phyloP scores from a whole-genome alignment of 2,329 filamentous ascomycete genomes.

The Chalaropsis ovoidea region DNA sequence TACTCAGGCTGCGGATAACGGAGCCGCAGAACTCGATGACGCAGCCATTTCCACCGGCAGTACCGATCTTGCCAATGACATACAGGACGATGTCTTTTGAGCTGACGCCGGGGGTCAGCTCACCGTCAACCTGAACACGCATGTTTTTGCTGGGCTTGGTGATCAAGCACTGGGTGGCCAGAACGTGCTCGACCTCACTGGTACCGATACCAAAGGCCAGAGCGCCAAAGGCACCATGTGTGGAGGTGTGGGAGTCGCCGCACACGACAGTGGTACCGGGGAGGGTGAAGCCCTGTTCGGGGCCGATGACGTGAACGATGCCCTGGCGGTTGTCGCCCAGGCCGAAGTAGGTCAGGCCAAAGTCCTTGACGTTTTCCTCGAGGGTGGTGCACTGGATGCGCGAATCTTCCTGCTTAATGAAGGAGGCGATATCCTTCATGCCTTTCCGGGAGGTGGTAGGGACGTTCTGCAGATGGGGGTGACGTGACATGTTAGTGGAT shows the following conservation, averaged over 20 bases:
- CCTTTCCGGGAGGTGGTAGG: conserved; percentile 83
- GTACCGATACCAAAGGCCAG: conserved; percentile 96
- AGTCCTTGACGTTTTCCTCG: conserved; percentile 94
- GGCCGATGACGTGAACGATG: conserved; percentile 96
- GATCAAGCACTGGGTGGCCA: conserved; percentile 91
- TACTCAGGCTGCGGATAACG: conserved; percentile 77
- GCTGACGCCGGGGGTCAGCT: conserved; percentile 80
- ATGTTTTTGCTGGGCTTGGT: conserved; percentile 97
- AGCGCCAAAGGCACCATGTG: conserved; percentile 90
- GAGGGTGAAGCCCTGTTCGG: conserved; percentile 96
- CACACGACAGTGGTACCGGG: conserved; percentile 95
- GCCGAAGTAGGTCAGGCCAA: conserved; percentile 93
- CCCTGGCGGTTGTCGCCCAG: conserved; percentile 93
- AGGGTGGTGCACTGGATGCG: conserved; percentile 88
- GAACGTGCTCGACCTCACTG: conserved; percentile 94
- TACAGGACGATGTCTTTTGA: conserved; percentile 93
- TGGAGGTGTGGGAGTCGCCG: conserved; percentile 95
- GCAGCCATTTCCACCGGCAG: conserved; percentile 83
- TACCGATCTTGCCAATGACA: conserved; percentile 87
- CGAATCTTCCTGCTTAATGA: conserved; percentile 91
- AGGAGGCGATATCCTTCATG: conserved; percentile 86
- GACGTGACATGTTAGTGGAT: conserved; percentile 25
- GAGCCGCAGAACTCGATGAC: conserved; percentile 98
- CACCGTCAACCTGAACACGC: conserved; percentile 88
- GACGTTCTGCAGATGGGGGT: conserved; percentile 56